Base-by-base conservation (phyloP, 2,329 filamentous ascomycete genomes). In the Sordariomycetes sp. region DNA sequence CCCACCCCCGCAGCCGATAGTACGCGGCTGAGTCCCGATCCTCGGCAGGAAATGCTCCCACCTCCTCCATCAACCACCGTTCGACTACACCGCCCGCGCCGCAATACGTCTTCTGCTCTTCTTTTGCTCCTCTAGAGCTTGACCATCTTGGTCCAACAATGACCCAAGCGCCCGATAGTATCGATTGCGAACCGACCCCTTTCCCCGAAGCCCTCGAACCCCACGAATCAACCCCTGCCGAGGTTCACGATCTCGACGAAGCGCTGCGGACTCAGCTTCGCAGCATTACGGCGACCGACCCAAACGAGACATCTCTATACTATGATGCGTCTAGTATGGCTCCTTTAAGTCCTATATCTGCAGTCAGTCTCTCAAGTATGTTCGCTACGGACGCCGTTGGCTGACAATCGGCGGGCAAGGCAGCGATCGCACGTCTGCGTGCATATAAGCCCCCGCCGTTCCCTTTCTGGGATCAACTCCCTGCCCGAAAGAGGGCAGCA, bases 401-500 rank as follows among this genome's bases (percentile, higher is more conserved):
- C 16, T 33, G 14, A 38, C n/a, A n/a, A 29, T n/a, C 25, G 25
- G 17, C 21, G n/a, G n/a, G n/a, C 8, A 41, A 75, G 72, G 71
- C 72, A 43, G 73, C 72, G 49, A 57, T 82, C 42, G 68, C 72
- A 36, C 68, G 76, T 39, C 62, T 82, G 36, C 68, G 75, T 34
- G 65, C 74, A 35, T 81, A 75, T 52, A 68, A 62, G 38, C 68
- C 77, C 14, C 76, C 76, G 2, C 58, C 72, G 3, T 79, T 79
- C 45, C 63, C 75, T 9, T 52, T 72, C 38, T 82, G 78, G 77
- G 70, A 79, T 48, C 58, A 58, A 15, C 63, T 82, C 19, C 76
- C 77, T 3, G 58, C 70, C 11, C 73, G 66, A 43, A 75, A 85
- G 41, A 77, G 87, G 44, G 90, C 90, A 11, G 88, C 90, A 17